Evolutionary conservation across 495 filamentous ascomycete species (phyloP).

Genomic region (Penicillium antarcticum): DNA sequence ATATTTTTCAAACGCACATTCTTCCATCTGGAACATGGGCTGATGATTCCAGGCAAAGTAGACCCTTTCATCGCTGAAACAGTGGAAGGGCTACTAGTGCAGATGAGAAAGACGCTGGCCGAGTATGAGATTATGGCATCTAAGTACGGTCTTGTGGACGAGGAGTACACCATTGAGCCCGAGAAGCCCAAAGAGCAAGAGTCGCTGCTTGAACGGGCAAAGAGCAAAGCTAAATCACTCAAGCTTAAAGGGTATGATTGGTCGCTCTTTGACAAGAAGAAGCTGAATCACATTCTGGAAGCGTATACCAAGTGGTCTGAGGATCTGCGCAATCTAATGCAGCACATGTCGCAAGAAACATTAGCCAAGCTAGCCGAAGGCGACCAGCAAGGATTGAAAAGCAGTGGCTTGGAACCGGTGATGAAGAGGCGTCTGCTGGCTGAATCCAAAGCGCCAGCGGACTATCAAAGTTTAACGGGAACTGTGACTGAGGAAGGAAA

Average conservation of each 20-base stretch:
- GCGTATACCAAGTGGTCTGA: conserved; percentile 17
- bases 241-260: conserved; percentile 21
- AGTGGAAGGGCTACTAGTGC: conserved; percentile 11
- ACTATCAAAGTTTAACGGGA: conserved; percentile 15
- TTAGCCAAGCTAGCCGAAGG: conserved; percentile 3
- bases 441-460: conserved; percentile 10
- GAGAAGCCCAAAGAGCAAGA: conserved; percentile 6
- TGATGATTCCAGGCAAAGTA: conserved; percentile 15
- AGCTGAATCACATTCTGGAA: conserved; percentile 12
- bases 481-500: conserved; percentile 11
- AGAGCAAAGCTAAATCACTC: conserved; percentile 13
- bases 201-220: conserved; percentile 13
- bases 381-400: conserved; percentile 8
- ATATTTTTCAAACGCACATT: conserved; percentile 14
- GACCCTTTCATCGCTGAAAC: conserved; percentile 12
- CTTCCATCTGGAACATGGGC: conserved; percentile 10
- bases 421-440: conserved; percentile 12
- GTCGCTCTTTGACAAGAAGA: conserved; percentile 26
- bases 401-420: conserved; percentile 17
- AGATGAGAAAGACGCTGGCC: conserved; percentile 12
- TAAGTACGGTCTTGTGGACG: conserved; percentile 10
- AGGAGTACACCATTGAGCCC: conserved; percentile 4
- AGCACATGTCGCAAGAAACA: conserved; percentile 18
- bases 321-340: conserved; percentile 15
- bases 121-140: conserved; percentile 15